phyloP scores from a whole-genome alignment of 352 stramenopile species.

The Globisporangium rhizosaccharum region DNA sequence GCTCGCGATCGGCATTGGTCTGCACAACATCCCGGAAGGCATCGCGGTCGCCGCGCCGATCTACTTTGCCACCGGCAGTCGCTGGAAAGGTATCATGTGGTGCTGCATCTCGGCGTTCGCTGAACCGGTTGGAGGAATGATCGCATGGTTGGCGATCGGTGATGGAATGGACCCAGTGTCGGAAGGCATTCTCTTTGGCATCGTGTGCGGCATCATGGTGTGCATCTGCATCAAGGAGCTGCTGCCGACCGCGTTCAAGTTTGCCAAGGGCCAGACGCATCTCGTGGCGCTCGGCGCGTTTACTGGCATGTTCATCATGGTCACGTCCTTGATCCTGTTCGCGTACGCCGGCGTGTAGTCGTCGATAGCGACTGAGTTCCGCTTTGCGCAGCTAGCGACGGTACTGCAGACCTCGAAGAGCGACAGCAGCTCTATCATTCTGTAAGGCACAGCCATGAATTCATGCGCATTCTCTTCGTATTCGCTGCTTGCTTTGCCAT shows the following conservation, averaged over 20 bases:
- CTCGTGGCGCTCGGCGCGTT: conserved; percentile 82
- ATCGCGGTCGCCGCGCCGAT: conserved; percentile 94
- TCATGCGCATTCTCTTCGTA: no score
- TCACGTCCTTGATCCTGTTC: conserved; percentile 86
- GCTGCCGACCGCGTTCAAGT: conserved; percentile 90
- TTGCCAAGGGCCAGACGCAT: conserved; percentile 79
- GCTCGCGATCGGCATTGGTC: conserved; percentile 91
- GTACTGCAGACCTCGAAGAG: no score
- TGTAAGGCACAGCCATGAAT: no score
- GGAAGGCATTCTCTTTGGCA: conserved; percentile 90
- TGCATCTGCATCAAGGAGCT: conserved; percentile 91
- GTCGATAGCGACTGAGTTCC: no score
- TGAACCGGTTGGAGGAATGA: conserved; percentile 86
- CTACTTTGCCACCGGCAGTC: conserved; percentile 94
- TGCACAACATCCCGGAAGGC: conserved; percentile 97
- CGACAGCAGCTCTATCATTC: no score
- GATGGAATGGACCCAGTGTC: conserved; percentile 55
- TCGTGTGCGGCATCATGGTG: conserved; percentile 92
- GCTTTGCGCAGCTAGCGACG: no score
- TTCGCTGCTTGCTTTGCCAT: no score
- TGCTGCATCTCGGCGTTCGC: conserved; percentile 84
- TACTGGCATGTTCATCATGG: conserved; percentile 86
- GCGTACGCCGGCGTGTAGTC: conserved; percentile 50
- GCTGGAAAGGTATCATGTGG: conserved; percentile 94
- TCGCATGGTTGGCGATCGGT: conserved; percentile 86